Base-by-base conservation (phyloP, 805 yeast genomes). In the Ogataea parapolymorpha region DNA sequence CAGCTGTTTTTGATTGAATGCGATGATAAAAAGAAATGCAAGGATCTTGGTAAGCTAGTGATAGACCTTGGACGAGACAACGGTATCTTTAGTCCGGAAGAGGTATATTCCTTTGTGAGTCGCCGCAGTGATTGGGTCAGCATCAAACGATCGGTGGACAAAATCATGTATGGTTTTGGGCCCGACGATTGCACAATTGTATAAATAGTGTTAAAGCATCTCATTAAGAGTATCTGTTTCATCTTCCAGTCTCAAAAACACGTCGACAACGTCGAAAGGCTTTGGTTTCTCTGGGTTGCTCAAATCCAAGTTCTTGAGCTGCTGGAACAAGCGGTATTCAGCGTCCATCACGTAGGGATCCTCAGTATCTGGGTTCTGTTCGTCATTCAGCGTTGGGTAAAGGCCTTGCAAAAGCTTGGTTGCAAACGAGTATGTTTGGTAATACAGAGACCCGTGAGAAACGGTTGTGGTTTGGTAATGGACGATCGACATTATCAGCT, bases 81-180 rank as follows among this genome's bases (percentile, higher is more conserved):
- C 50, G 96, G 97, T 1, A 79, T 91, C 4, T 84, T 91, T 56
- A 78, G 82, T 22, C 95, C 95, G 33, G 98, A 93, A 53, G 99
- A 91, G 52, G 82, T 91, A n/a, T 85, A 87, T 55, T 95, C 87
- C 57, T 85, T 90, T 63, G 93, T 89, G 5, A 89, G 85, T 50
- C 68, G 95, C 46, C 70, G 99, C 42, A 74, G 80, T 26, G 99
- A 91, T 61, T 91, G 99, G 99, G 65, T 75, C 0, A 56, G 66
- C 26, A 84, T 91, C 20, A 82, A 79, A 50, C 70, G 74, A 46
- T 85, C 84, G 44, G 97, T 91, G 8, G 98, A 91, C 62, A 87
- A 83, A 59, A 90, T 87, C n/a, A 85, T 93, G 81, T 93, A 89
- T 56, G 98, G 99, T 0, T 71, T 91, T 39, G 89, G 87, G 13